Percentiles rank a stretch among this genome's conserved stretches.
Conservation (phyloP, 352 stramenopile genomes). For the Synura sp. region DNA sequence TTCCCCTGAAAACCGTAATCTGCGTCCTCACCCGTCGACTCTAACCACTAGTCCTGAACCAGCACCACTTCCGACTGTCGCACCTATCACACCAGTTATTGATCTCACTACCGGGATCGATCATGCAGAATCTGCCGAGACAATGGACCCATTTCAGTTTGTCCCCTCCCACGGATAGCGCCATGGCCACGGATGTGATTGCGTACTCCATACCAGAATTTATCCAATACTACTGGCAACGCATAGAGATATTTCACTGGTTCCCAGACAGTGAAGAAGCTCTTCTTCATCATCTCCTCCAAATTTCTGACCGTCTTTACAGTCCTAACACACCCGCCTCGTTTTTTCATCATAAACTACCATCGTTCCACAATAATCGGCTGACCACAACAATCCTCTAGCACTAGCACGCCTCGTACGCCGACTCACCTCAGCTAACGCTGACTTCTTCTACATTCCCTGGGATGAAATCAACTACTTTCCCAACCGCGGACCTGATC, state of each 20-base stretch:
- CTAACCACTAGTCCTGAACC: constrained; percentile 12
- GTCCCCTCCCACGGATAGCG: not conserved
- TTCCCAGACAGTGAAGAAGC: constrained; percentile 10
- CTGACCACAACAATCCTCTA: constrained; percentile 1
- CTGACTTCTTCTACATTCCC: constrained; percentile 15
- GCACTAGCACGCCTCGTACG: not conserved
- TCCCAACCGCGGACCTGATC: constrained; percentile 2
- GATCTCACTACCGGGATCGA: constrained; percentile 22
- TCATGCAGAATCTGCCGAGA: not conserved
- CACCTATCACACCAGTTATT: not conserved
- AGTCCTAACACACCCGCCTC: not conserved
- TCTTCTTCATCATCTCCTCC: constrained; percentile 14
- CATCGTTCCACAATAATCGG: constrained; percentile 9
- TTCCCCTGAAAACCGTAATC: constrained; percentile 20
- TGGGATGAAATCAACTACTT: constrained; percentile 25
- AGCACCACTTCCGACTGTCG: constrained; percentile 2
- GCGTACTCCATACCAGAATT: not conserved
- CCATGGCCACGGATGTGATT: constrained; percentile 15
- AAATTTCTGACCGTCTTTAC: not conserved
- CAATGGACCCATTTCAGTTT: not conserved
- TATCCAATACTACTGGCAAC: constrained; percentile 24
- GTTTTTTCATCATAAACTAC: not conserved
- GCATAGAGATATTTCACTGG: constrained; percentile 23
- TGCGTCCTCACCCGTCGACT: not conserved
- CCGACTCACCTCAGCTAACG: constrained; percentile 7